Base-by-base conservation (phyloP, 1,139 yeast genomes). In the Yamadazyma membranifaciens region DNA sequence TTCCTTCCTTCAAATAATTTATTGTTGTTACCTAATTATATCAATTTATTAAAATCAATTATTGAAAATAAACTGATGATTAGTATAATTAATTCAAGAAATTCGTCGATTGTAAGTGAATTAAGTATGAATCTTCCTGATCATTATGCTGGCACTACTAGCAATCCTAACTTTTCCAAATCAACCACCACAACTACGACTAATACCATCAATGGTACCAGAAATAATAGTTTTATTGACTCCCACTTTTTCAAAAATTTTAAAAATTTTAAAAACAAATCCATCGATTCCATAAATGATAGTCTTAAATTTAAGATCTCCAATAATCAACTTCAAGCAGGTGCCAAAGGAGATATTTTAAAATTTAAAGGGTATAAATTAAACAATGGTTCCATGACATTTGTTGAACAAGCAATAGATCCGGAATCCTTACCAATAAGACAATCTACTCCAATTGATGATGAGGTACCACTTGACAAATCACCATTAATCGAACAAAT, bases 231-330 rank as follows among this genome's bases (percentile, higher is more conserved):
- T 24, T 31, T 31, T 12, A 29, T 17, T 28, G 41, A 35, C 12
- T 32, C 42, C 12, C 12, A 16, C 24, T 34, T 49, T 12, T 44
- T 48, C 22, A 45, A 51, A 33, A 43, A 40, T 15, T 51, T 52
- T 34, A 51, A 45, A 33, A 46, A 35, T 24, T 49, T 52, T 30
- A 50, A 47, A 38, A 49, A 50, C 31, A 50, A 49, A 34, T 49
- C 52, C 3, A 37, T 50, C 25, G 54, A 49, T 34, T 40, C 50
- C 3, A 46, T 50, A 13, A 49, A 49, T 37, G 52, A 49, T 13
- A 17, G 38, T 13, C 33, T 42, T n/a, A 38, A 38, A 22, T 24
- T 14, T 16, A 42, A 29, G 26, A n/a, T 36, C 7, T 15, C 36
- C 3, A 10, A n/a, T n/a, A 13, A 15, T 12, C 14, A 33, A 13